Conservation (phyloP, 768 basidiomycete species). For the Kwoniella europaea region DNA sequence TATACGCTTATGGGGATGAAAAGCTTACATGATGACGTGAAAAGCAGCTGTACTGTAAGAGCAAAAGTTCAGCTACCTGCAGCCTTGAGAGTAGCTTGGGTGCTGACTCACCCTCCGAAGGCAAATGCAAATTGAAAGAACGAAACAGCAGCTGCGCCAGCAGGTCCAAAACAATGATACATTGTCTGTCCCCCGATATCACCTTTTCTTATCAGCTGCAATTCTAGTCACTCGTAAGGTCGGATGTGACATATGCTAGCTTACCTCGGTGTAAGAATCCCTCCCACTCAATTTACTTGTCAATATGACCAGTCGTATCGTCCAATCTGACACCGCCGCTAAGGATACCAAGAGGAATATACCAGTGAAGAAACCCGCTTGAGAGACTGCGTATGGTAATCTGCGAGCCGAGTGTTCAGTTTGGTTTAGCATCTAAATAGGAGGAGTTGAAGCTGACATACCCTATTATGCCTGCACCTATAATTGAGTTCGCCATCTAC, state of each 20-base stretch:
- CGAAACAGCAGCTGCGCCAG: constrained; percentile 90
- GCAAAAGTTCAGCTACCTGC: no score
- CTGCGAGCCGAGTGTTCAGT: constrained; percentile 58
- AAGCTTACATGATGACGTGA: constrained; percentile 81
- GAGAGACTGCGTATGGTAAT: constrained; percentile 88
- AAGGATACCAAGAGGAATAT: constrained; percentile 78
- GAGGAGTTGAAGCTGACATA: constrained; percentile 5
- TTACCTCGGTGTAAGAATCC: constrained; percentile 77
- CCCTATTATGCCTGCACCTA: constrained; percentile 39
- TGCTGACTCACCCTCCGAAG: constrained; percentile 70
- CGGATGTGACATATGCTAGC: constrained; percentile 6
- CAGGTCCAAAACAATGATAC: constrained; percentile 86
- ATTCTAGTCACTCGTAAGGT: neutral
- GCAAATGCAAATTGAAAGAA: constrained; percentile 98
- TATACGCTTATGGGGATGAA: neutral
- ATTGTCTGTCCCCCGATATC: constrained; percentile 64
- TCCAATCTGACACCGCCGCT: constrained; percentile 79
- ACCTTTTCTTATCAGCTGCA: neutral
- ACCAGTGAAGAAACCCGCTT: constrained; percentile 92
- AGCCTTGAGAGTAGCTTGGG: neutral
- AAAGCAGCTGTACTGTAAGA: constrained; percentile 85
- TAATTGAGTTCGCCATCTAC: constrained; percentile 36
- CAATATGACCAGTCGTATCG: constrained; percentile 90
- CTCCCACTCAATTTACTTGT: constrained; percentile 95
- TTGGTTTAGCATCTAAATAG: neutral